phyloP scores from a whole-genome alignment of 2,329 filamentous ascomycete genomes.

The Ilyonectria sp. region DNA sequence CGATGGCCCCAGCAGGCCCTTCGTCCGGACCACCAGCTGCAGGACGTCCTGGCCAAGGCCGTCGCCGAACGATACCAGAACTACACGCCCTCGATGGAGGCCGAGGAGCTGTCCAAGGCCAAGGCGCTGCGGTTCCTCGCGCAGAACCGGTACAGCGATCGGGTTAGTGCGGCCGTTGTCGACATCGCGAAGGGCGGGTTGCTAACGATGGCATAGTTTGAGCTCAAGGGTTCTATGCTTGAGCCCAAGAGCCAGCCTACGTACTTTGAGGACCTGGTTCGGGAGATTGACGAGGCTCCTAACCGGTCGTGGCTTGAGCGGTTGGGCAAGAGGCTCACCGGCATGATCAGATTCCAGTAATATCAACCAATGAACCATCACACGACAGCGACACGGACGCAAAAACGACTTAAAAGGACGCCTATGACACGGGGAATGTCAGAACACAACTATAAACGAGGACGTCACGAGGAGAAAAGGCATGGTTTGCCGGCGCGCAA shows the following conservation, averaged over 20 bases:
- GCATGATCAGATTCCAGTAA: conserved; percentile 72
- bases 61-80: conserved; percentile 54
- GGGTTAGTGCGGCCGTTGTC: conserved; percentile 57
- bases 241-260: conserved; percentile 74
- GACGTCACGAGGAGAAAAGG: conserved; percentile 8
- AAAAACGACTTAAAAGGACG: background rate
- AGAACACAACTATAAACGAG: background rate
- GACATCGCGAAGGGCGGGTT: background rate
- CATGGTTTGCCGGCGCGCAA: conserved; percentile 35
- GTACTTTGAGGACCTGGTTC: conserved; percentile 73
- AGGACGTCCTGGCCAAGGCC: conserved; percentile 64
- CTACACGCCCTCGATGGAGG: conserved; percentile 57
- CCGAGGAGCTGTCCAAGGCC: conserved; percentile 68
- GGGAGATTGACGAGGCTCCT: conserved; percentile 75
- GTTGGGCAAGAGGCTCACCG: conserved; percentile 68
- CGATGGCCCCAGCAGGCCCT: conserved; percentile 76
- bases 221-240: conserved; percentile 65
- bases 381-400: conserved; percentile 10
- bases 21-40: conserved; percentile 75
- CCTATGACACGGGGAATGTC: conserved; percentile 1
- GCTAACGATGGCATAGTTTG: conserved; percentile 50
- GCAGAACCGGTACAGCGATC: conserved; percentile 71
- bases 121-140: conserved; percentile 73
- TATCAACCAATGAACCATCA: conserved; percentile 26
- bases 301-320: conserved; percentile 68